Percentiles rank a stretch among this genome's conserved stretches.
Evolutionary conservation across 1,284 basidiomycete genomes (phyloP).

Genomic region (Malassezia caprae): DNA sequence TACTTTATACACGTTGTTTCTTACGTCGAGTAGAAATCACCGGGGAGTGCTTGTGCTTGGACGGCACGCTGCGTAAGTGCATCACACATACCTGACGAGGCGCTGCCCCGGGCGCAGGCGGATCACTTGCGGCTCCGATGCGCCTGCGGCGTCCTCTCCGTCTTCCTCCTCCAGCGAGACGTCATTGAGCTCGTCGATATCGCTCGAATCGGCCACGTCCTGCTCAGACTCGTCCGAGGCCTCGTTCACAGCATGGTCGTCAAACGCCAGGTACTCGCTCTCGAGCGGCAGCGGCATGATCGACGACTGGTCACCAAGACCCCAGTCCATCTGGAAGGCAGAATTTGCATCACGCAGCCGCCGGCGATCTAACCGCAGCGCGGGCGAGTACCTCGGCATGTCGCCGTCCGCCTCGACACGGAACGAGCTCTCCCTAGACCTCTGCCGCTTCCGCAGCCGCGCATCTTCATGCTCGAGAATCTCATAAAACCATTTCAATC

Average conservation of each 20-base stretch:
- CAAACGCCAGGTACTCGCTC: neutral
- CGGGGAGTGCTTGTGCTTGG: neutral
- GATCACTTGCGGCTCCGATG: neutral
- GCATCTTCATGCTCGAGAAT: conserved; percentile 6
- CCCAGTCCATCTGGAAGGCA: conserved; percentile 2
- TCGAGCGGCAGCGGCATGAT: conserved; percentile 2
- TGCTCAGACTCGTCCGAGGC: neutral
- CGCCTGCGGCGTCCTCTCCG: neutral
- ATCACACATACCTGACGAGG: conserved; percentile 1
- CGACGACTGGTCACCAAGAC: neutral
- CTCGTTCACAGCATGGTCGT: neutral
- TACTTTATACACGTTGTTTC: neutral
- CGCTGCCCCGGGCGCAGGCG: neutral
- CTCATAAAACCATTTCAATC: conserved; percentile 15
- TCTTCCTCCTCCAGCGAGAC: neutral
- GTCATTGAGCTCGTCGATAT: neutral
- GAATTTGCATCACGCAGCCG: neutral
- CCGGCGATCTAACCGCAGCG: neutral
- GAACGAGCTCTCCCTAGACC: neutral
- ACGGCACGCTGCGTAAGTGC: neutral
- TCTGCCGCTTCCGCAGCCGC: neutral
- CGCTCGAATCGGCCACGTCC: neutral
- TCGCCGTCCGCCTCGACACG: neutral
- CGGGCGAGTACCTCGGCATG: neutral
- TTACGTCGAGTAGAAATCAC: neutral